phyloP scores from a whole-genome alignment of 108 stramenopile species.

The Stephanodiscus minutulus region DNA sequence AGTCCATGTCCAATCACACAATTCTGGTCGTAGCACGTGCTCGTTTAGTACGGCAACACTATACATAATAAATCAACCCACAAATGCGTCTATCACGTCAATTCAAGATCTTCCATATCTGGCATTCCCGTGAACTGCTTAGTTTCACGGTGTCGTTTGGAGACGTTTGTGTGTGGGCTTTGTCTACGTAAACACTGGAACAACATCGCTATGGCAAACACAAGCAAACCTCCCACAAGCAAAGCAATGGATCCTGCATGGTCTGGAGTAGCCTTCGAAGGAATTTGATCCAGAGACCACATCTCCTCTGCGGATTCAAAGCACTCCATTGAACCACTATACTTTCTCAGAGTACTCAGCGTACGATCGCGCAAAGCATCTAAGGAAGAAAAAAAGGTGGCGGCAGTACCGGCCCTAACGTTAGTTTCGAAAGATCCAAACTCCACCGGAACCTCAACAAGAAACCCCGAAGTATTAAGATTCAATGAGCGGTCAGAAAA shows the following conservation, averaged over 20 bases:
- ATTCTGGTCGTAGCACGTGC: too few relatives aligned
- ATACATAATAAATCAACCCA: too few relatives aligned
- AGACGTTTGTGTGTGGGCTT: not conserved
- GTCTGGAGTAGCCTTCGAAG: not conserved
- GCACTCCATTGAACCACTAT: not conserved
- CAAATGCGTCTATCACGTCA: not conserved
- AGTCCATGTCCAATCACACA: too few relatives aligned
- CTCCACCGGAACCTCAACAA: conserved; percentile 4
- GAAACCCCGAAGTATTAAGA: not conserved
- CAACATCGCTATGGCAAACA: not conserved
- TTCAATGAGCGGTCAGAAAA: too few relatives aligned
- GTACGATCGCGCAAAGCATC: not conserved
- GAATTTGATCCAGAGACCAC: not conserved
- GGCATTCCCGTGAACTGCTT: not conserved
- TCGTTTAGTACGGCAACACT: too few relatives aligned
- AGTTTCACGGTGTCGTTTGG: conserved; percentile 6
- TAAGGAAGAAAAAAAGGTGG: not conserved
- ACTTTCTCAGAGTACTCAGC: not conserved
- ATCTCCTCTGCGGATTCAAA: not conserved
- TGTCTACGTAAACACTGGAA: not conserved
- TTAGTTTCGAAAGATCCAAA: not conserved
- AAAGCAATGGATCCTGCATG: not conserved
- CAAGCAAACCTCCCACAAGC: not conserved
- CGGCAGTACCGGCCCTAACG: not conserved
- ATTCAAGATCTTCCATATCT: not conserved